Evolutionary conservation across 2,329 filamentous ascomycete genomes (phyloP), one percentile per base, ranked within the genome.

Genomic region (Iodosphaeria phyllophila): DNA sequence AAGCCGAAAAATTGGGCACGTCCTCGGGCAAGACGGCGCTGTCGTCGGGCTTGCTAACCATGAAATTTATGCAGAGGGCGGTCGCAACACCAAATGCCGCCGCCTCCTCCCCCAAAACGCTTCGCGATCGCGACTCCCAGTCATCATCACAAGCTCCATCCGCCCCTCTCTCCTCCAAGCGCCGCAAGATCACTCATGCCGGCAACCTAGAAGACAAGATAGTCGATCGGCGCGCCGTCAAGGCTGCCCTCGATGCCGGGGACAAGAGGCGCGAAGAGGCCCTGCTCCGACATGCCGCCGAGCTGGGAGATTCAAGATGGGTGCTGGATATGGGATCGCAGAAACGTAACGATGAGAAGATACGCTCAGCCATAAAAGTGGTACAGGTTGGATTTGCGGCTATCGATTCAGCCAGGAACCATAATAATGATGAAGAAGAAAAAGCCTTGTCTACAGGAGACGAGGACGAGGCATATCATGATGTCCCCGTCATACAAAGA

Each of bases 21-120:
- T 51, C 60, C 31, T 52, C 58, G 42, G 70, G 58, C 23, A 65
- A 65, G 16, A 76, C 75, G 49, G 62, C 60, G 22, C 83, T 91
- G 71, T 92, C 84, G 33, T 84, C 76, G 30, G 73, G 83, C 36
- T 72, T 93, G 23, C 61, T 91, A 43, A 84, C 78, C 18, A 93
- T 92, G 83, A 92, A 92, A 57, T 93, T 93, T 46, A 93, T 93
- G 84, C 84, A 92, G 58, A 69, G 84, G 40, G 77, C 78, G 33
- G 75, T 72, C 24, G 70, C 74, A 24, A 65, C 73, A 13, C n/a
- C n/a, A n/a, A n/a, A n/a, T n/a, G n/a, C n/a, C n/a, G n/a, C n/a
- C n/a, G n/a, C n/a, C n/a, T n/a, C n/a, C n/a, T n/a, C n/a, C n/a
- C n/a, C n/a, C n/a, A n/a, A n/a, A n/a, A n/a, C n/a, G n/a, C n/a